Conservation (phyloP, 2,329 filamentous ascomycete genomes). For the Tolypocladium cylindrosporum region DNA sequence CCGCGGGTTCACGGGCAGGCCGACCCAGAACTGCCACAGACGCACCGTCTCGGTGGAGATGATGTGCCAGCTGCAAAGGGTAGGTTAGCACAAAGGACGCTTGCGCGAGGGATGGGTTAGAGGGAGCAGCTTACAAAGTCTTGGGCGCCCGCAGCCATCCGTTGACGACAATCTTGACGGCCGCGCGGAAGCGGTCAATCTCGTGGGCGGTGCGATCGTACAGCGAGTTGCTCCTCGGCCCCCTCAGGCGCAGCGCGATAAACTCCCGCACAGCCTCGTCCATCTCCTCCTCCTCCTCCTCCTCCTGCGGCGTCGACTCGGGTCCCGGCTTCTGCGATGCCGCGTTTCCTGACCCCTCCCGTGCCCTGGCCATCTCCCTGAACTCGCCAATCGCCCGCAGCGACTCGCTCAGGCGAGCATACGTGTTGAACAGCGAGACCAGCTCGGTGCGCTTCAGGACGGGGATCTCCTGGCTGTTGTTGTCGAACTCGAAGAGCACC, state of each 20-base stretch:
- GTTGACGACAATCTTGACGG: constrained; percentile 54
- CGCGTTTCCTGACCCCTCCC: constrained; percentile 4
- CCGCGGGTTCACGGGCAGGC: constrained; percentile 39
- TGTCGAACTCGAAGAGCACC: constrained; percentile 88
- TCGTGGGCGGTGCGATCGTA: constrained; percentile 55
- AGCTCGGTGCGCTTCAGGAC: constrained; percentile 79
- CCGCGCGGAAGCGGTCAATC: constrained; percentile 49
- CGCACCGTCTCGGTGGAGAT: constrained; percentile 33
- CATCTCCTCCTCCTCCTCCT: constrained; percentile 27
- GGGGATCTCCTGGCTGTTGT: constrained; percentile 53
- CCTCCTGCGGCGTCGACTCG: constrained; percentile 16
- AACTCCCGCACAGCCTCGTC: constrained; percentile 17
- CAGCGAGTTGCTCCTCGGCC: constrained; percentile 21
- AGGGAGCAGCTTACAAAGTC: constrained; percentile 50
- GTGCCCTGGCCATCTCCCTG: constrained; percentile 38
- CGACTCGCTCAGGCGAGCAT: constrained; percentile 76
- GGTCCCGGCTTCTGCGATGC: neutral
- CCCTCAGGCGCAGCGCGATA: constrained; percentile 15
- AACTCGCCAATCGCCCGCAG: constrained; percentile 69
- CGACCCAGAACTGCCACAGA: constrained; percentile 40
- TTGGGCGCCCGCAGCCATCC: constrained; percentile 62
- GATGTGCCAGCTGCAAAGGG: constrained; percentile 29
- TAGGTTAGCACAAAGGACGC: neutral
- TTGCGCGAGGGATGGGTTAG: neutral
- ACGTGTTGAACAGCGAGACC: constrained; percentile 89